Evolutionary conservation across 2,329 filamentous ascomycete species (phyloP).

Genomic region (Colletotrichum liaoningense): DNA sequence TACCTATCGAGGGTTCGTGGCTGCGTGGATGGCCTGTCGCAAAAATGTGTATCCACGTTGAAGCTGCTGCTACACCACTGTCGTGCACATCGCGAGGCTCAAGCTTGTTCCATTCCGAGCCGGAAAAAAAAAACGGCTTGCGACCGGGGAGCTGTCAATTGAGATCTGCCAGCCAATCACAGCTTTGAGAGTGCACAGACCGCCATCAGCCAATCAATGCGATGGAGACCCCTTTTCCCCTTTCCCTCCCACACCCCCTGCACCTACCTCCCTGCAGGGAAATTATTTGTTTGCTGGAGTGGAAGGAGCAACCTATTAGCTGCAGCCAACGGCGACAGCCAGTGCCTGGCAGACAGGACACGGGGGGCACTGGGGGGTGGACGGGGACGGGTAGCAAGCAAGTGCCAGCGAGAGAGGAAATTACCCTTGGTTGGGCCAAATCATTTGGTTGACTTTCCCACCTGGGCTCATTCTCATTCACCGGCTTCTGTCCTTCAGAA

Average conservation of each 20-base stretch:
- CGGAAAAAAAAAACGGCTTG: conserved; percentile 27
- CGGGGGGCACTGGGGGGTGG: not conserved
- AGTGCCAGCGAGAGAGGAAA: conserved; percentile 48
- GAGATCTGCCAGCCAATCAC: conserved; percentile 36
- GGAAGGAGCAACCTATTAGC: conserved; percentile 44
- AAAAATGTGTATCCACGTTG: not conserved
- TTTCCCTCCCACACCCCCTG: conserved; percentile 53
- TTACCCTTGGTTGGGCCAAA: conserved; percentile 43
- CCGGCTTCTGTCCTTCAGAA: conserved; percentile 37
- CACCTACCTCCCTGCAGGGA: conserved; percentile 53
- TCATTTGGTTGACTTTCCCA: conserved; percentile 4
- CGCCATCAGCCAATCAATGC: conserved; percentile 23
- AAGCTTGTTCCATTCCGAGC: conserved; percentile 16
- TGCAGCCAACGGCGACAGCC: conserved; percentile 31
- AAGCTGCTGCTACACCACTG: not conserved
- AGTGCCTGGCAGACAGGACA: conserved; percentile 33
- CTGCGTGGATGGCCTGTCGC: not conserved
- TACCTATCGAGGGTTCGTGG: not conserved
- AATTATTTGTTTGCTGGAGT: conserved; percentile 62
- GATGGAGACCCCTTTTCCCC: conserved; percentile 45
- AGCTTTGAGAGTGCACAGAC: conserved; percentile 26
- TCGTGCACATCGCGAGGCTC: conserved; percentile 27
- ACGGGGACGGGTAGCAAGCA: conserved; percentile 36
- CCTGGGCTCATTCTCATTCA: conserved; percentile 30
- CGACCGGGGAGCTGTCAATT: conserved; percentile 30